These are phyloP conservation scores for Globisporangium radiosum DNA, from an alignment of 352 stramenopile genomes.

Conservation along the genomic window DNA sequence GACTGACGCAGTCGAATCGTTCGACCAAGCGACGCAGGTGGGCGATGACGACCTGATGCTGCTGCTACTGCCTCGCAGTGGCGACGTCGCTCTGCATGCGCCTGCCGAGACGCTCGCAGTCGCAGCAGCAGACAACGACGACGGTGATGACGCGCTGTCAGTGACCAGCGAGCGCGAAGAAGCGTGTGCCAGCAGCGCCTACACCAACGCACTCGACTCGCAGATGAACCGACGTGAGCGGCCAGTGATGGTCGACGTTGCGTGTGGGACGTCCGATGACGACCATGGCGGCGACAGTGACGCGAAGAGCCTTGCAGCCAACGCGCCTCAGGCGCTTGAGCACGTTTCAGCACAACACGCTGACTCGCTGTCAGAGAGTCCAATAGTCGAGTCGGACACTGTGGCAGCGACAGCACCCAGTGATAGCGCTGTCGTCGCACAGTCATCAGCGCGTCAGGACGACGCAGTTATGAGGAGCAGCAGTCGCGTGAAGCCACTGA, in stretches of 20 bases:
- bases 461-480: background rate
- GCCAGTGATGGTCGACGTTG: background rate
- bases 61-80: background rate
- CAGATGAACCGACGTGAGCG: background rate
- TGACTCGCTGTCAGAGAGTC: background rate
- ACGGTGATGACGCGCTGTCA: too few species aligned
- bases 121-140: background rate
- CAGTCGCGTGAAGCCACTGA: background rate
- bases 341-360: background rate
- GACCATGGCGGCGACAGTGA: background rate
- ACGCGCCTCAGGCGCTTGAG: too few species aligned
- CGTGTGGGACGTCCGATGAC: conserved; percentile 2
- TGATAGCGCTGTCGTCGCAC: background rate
- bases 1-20: background rate
- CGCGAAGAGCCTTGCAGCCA: too few species aligned
- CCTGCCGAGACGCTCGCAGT: background rate
- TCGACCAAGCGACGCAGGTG: conserved; percentile 1
- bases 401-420: background rate
- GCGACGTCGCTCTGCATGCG: background rate
- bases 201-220: background rate
- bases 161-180: too few species aligned
- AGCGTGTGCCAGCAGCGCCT: too few species aligned
- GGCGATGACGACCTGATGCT: background rate
- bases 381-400: too few species aligned
- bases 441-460: background rate